Evolutionary conservation across 805 yeast genomes (phyloP), one percentile per base, ranked within the genome.

Genomic region (Saccharomycopsis fibuligera): DNA sequence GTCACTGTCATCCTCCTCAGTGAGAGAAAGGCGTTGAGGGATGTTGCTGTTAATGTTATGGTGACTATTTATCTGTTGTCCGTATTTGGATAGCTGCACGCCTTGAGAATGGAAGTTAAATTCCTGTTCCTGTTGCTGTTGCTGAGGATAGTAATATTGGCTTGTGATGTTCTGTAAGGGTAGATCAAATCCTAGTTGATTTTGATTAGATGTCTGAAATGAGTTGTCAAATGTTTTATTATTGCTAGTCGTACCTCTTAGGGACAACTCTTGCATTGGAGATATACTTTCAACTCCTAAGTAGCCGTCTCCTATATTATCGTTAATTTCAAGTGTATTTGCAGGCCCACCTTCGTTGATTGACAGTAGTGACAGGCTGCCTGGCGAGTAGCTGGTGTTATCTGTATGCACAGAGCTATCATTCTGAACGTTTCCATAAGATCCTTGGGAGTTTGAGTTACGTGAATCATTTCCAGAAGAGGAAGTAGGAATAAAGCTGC

Each of bases 401-500:
- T 17, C n/a, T 33, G 37, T 33, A n/a, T 33, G 9, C 9, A 17
- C 14, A 16, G 37, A 33, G 10, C 8, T 8, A 27, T 12, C 12
- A 8, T 8, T 12, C 31, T 27, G 31, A 27, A 8, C 12, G 12
- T 8, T 27, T 12, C 31, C 31, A 27, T 27, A 27, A 27, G 12
- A 27, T 8, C 31, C 12, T 8, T 27, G 31, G 12, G 10, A 8
- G 31, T 12, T 12, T 8, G 10, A 8, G 31, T 8, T 27, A 17
- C 17, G 19, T 12, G 19, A 5, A 33, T n/a, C 37, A 33, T n/a
- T 33, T 10, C 37, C 17, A 33, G 14, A 10, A n/a, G 9, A 10
- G 16, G 38, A 41, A 8, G 38, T 39, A 10, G 47, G 37, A 8
- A 16, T 16, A 16, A 47, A 47, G 29, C 51, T 47, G 33, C 51